phyloP scores from a whole-genome alignment of 2,329 filamentous ascomycete species.

The Colletotrichum salicis region DNA sequence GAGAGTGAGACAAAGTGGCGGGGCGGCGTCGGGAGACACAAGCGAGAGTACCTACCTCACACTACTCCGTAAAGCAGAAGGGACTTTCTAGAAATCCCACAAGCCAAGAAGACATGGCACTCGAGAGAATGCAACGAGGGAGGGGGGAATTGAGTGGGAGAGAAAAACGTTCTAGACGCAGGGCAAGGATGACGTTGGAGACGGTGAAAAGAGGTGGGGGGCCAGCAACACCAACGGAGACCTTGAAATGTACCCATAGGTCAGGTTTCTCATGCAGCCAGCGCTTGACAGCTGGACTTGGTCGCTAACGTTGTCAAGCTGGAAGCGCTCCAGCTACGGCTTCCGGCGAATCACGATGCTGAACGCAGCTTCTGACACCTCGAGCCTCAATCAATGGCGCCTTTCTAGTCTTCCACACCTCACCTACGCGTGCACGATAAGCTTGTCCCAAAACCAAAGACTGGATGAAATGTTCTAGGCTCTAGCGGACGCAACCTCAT shows the following conservation, averaged over 20 bases:
- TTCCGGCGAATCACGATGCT: constrained; percentile 17
- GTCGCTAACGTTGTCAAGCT: neutral
- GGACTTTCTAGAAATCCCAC: neutral
- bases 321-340: neutral
- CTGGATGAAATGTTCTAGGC: neutral
- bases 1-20: neutral
- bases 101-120: neutral
- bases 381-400: neutral
- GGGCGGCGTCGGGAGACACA: neutral
- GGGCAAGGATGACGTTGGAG: constrained; percentile 16
- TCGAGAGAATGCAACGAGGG: neutral
- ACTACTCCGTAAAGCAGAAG: neutral
- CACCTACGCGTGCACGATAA: neutral
- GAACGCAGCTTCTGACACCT: constrained; percentile 6
- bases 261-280: constrained; percentile 10
- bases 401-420: neutral
- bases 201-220: neutral
- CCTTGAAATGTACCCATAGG: neutral
- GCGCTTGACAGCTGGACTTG: constrained; percentile 14
- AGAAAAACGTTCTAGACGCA: neutral
- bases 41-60: neutral
- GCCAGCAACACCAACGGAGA: neutral
- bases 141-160: neutral
- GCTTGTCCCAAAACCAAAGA: neutral
- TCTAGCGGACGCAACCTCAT: neutral